phyloP scores from a whole-genome alignment of 352 stramenopile species.

The Pythium chondricola region DNA sequence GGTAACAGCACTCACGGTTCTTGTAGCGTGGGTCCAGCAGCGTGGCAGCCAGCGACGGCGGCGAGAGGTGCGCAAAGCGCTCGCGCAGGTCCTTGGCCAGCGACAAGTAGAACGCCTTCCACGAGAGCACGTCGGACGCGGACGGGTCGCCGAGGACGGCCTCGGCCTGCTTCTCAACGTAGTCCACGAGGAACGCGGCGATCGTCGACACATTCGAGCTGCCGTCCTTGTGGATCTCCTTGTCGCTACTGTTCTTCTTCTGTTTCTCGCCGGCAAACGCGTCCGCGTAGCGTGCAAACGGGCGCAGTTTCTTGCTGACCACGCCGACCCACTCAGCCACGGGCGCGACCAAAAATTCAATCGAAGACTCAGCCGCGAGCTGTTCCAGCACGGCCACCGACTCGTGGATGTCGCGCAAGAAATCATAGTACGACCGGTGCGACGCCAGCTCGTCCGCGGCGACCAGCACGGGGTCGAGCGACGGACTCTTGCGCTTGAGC shows the following conservation, averaged over 20 bases:
- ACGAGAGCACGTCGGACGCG: constrained; percentile 30
- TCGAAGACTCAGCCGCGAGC: constrained; percentile 39
- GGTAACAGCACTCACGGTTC: constrained; percentile 73
- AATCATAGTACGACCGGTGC: constrained; percentile 49
- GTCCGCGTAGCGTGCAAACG: constrained; percentile 67
- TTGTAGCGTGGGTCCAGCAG: constrained; percentile 80
- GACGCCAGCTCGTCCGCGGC: constrained; percentile 17
- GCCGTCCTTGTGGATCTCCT: constrained; percentile 63
- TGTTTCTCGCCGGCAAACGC: constrained; percentile 68
- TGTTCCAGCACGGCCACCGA: constrained; percentile 41
- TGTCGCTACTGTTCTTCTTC: constrained; percentile 69
- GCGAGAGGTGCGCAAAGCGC: constrained; percentile 41
- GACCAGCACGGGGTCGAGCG: constrained; percentile 22
- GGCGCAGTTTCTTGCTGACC: constrained; percentile 69
- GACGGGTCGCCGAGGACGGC: constrained; percentile 15
- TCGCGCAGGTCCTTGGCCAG: constrained; percentile 46
- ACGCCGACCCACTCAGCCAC: constrained; percentile 48
- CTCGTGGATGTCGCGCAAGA: constrained; percentile 46
- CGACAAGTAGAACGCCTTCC: constrained; percentile 59
- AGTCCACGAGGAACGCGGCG: constrained; percentile 53
- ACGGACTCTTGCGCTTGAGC: constrained; percentile 46
- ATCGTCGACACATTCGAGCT: constrained; percentile 79
- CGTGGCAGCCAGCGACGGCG: constrained; percentile 63
- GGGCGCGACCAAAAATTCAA: constrained; percentile 33
- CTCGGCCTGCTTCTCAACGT: constrained; percentile 55